phyloP scores from a whole-genome alignment of 2,329 filamentous ascomycete genomes.

The Chalara sp. region DNA sequence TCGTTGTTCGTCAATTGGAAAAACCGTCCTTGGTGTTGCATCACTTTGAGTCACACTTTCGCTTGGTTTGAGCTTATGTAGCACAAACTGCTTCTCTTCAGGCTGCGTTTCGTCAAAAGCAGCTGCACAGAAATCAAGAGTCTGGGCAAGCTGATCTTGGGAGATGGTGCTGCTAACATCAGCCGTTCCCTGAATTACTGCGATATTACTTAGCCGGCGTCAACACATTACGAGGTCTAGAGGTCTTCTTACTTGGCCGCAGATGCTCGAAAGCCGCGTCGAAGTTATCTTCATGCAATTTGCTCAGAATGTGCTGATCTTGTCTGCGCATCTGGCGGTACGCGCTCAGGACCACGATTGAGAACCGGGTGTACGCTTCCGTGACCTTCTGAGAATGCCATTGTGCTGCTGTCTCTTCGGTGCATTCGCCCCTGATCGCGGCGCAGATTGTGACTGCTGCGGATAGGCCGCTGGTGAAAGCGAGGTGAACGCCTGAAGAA shows the following conservation, averaged over 20 bases:
- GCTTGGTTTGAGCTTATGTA: background rate
- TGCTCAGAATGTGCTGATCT: background rate
- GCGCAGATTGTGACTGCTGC: background rate
- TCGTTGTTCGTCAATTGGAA: background rate
- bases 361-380: background rate
- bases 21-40: background rate
- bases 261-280: background rate
- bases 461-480: background rate
- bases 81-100: background rate
- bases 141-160: background rate
- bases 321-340: background rate
- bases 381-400: background rate
- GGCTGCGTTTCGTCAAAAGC: background rate
- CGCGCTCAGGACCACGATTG: background rate
- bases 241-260: background rate
- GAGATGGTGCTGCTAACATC: background rate
- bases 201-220: background rate
- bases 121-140: background rate
- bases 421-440: background rate
- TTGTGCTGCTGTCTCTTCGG: background rate
- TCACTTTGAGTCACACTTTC: background rate
- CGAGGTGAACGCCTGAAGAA: background rate
- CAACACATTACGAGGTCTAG: background rate
- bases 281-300: background rate
- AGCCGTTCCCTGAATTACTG: background rate